Base-by-base conservation (phyloP, 1,139 yeast species). In the Sugiyamaella pinicola region DNA sequence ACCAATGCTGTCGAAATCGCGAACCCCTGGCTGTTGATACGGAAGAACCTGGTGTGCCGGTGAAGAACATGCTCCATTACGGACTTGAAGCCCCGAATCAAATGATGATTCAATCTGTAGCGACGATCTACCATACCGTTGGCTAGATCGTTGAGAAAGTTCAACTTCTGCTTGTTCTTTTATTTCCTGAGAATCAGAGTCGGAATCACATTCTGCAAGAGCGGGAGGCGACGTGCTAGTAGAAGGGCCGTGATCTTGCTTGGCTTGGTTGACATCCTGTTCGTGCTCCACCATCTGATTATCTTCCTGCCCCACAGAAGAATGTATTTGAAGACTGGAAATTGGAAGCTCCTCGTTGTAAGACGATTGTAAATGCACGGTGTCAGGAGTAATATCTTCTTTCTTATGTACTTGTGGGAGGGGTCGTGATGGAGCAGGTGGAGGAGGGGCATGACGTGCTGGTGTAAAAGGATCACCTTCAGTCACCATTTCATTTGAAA, bases 91-190 rank as follows among this genome's bases (percentile, higher is more conserved):
- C 8, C 38, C 47, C 3, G 50, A 33, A 13, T 34, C 45, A 28
- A 47, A 47, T n/a, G 51, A 47, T 7, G 51, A 39, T 22, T 39
- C 46, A 24, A 38, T 34, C 12, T 44, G 48, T n/a, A 49, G 26
- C 17, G 52, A 49, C 8, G 52, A 49, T 10, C 40, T 26, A 17
- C 17, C 46, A 29, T 18, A 42, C 3, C 17, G 39, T 19, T 46
- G 37, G 22, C 12, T 15, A 22, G 43, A 46, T 12, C 59, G 41
- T 41, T 58, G 61, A 19, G 61, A 57, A 18, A 51, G 53, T 51
- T 63, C 59, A 26, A 64, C 44, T 47, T 61, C 57, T 21, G 70
- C 65, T 49, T 67, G 52, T 6, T 51, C 53, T 24, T 37, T 43
- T 12, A 58, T 43, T 29, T 61, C 63, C n/a, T 52, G 50, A 9